Conservation (phyloP, 306 rosid genomes). For the Astragalus glycyphyllos region DNA sequence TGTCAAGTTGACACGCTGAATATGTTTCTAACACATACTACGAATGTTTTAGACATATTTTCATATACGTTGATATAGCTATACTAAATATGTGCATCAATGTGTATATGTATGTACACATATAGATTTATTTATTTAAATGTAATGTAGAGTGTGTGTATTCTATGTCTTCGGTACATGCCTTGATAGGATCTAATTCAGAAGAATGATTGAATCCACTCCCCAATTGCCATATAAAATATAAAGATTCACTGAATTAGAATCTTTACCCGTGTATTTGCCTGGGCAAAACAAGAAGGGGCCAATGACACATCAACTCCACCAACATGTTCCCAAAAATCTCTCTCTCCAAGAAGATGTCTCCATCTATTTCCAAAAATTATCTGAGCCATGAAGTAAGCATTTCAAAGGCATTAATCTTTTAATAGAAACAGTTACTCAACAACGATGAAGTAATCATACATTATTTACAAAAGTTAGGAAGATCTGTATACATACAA, state of each 20-base stretch:
- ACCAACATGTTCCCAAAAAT: slow-evolving; percentile 96
- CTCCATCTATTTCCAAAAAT: slow-evolving; percentile 99
- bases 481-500: slow-evolving; percentile 16
- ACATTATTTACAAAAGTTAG: slow-evolving; percentile 15
- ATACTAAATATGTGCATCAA: background rate
- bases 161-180: slow-evolving; percentile 17
- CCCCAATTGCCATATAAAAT: slow-evolving; percentile 26
- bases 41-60: slow-evolving; percentile 13
- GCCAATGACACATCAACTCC: slow-evolving; percentile 88
- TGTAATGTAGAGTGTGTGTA: background rate
- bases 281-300: slow-evolving; percentile 98
- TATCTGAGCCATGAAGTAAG: slow-evolving; percentile 62
- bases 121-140: slow-evolving; percentile 24
- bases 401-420: slow-evolving; percentile 38
- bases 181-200: slow-evolving; percentile 12
- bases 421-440: slow-evolving; percentile 15
- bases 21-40: slow-evolving; percentile 18
- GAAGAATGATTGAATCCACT: slow-evolving; percentile 30
- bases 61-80: slow-evolving; percentile 1
- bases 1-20: background rate
- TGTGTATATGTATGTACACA: background rate
- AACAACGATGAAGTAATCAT: slow-evolving; percentile 24
- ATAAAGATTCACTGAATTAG: slow-evolving; percentile 20
- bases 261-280: slow-evolving; percentile 82
- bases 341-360: slow-evolving; percentile 87